These are phyloP conservation scores for Chamaecyparis obtusa DNA, from an alignment of 75 land plant species.

Conservation along the genomic window DNA sequence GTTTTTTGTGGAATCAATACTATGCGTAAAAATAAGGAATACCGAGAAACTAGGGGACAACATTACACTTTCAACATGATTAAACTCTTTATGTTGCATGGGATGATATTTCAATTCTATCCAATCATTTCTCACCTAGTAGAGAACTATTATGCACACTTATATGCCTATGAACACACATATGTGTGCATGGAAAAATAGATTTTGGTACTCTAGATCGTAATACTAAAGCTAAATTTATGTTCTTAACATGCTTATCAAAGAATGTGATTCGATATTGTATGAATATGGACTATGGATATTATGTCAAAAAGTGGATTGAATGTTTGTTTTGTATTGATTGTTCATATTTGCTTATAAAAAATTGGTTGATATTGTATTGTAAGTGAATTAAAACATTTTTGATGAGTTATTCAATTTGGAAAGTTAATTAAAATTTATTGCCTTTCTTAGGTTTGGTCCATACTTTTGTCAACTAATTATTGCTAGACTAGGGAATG, in stretches of 20 bases:
- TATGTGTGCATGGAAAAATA: neutral
- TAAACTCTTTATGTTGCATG: neutral
- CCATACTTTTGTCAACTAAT: conserved; percentile 97
- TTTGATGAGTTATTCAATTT: neutral
- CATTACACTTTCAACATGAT: neutral
- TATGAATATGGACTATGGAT: neutral
- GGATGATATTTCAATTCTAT: neutral
- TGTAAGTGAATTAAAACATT: neutral
- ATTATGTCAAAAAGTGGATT: neutral
- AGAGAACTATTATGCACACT: neutral
- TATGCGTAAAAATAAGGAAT: too few species aligned
- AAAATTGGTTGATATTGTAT: neutral
- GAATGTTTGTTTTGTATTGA: neutral
- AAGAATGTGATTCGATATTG: neutral
- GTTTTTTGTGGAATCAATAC: too few species aligned
- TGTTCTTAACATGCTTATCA: neutral
- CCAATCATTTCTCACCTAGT: neutral
- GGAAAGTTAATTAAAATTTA: neutral
- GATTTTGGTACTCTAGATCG: neutral
- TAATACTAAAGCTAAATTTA: neutral
- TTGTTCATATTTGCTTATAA: neutral
- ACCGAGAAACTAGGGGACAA: too few species aligned
- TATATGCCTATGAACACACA: neutral
- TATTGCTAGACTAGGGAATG: conserved; percentile 88
- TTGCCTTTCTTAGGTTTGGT: conserved; percentile 69